Conservation (phyloP, 23 red algal genomes). For the Cyanidiococcus yangmingshanensis region DNA sequence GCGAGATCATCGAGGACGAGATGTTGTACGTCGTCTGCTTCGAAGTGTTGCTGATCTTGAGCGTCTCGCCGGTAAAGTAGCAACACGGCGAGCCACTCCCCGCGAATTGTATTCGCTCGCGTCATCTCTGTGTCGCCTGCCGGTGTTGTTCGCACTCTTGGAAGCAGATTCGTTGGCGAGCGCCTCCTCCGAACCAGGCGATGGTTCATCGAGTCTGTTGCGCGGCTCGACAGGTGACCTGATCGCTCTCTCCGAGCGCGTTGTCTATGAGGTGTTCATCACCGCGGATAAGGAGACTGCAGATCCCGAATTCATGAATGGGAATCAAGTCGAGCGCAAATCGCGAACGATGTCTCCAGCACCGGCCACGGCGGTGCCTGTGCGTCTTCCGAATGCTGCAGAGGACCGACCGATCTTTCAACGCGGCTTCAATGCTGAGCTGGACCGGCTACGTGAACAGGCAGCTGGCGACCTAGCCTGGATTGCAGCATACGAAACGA, state of each 20-base stretch:
- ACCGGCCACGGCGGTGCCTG: conserved; percentile 18
- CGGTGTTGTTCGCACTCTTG: conserved; percentile 26
- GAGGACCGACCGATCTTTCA: conserved; percentile 38
- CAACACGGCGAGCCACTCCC: conserved; percentile 39
- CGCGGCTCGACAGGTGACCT: neutral
- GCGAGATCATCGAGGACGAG: conserved; percentile 18
- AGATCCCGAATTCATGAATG: conserved; percentile 15
- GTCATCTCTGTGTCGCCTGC: conserved; percentile 45
- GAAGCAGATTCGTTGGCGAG: neutral
- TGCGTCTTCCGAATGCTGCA: conserved; percentile 28
- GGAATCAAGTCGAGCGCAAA: neutral
- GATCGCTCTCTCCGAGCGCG: neutral
- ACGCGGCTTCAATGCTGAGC: conserved; percentile 32
- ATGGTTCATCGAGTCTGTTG: neutral
- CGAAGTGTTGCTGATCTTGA: conserved; percentile 52
- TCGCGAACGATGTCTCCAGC: neutral
- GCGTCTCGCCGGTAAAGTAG: conserved; percentile 54
- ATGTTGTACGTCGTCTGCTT: conserved; percentile 24
- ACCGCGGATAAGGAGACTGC: conserved; percentile 12
- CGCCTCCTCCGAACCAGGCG: neutral
- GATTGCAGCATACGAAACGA: conserved; percentile 50
- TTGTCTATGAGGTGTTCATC: conserved; percentile 25
- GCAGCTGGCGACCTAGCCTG: conserved; percentile 30
- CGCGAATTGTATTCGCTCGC: conserved; percentile 58
- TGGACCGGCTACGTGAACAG: conserved; percentile 44